Percentiles rank a stretch among this genome's conserved stretches.
These are phyloP conservation scores for Solioccasus polychromus DNA, from an alignment of 768 basidiomycete species.

Conservation along the genomic window DNA sequence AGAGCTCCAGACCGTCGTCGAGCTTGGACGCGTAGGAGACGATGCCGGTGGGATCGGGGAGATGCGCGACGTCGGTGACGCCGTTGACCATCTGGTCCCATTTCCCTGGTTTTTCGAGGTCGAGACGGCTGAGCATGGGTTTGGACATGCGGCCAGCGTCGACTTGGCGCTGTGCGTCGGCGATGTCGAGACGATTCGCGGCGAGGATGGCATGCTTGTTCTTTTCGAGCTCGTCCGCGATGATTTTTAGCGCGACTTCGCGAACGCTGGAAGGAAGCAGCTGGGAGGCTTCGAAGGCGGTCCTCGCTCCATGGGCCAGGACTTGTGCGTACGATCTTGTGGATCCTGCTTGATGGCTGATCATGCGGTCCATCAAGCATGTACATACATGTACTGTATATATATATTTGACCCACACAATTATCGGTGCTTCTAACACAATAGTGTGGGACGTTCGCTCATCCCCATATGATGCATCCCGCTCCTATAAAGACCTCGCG, in stretches of 20 bases:
- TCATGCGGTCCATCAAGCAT: neutral
- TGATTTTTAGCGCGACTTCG: constrained; percentile 65
- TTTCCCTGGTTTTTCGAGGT: constrained; percentile 76
- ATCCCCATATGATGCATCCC: no score
- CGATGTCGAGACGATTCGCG: constrained; percentile 81
- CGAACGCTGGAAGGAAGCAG: constrained; percentile 68
- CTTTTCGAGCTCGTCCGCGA: constrained; percentile 61
- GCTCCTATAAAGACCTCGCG: constrained; percentile 12
- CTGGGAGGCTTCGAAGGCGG: constrained; percentile 86
- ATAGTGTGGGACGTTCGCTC: no score
- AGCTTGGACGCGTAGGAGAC: constrained; percentile 89
- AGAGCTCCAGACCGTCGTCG: constrained; percentile 83
- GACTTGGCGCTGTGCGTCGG: constrained; percentile 77
- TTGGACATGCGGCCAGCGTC: constrained; percentile 80
- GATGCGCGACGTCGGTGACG: constrained; percentile 76
- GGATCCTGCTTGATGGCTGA: no score
- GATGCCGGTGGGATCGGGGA: constrained; percentile 84
- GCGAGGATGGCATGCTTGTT: constrained; percentile 67
- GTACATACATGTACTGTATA: no score
- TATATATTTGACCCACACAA: constrained; percentile 3
- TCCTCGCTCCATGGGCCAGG: constrained; percentile 78
- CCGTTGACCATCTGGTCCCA: constrained; percentile 95
- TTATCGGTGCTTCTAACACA: no score
- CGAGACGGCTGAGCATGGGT: constrained; percentile 82
- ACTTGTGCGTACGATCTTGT: constrained; percentile 36